phyloP scores from a whole-genome alignment of 108 stramenopile species.

The Cyclotella atomus region DNA sequence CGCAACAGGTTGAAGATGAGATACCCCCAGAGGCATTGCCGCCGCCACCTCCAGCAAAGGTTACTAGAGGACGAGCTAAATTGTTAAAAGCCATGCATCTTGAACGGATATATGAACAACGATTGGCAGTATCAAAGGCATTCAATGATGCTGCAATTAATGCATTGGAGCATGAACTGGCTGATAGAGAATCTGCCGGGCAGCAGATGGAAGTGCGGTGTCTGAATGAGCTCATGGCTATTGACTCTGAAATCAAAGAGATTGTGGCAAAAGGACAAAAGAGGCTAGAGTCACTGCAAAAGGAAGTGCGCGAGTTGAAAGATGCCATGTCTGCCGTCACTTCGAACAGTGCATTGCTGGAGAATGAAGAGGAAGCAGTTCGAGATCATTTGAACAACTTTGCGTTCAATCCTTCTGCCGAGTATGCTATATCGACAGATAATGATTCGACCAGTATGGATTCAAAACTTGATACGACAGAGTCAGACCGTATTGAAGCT shows the following conservation, averaged over 20 bases:
- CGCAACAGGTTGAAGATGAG: not conserved
- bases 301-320: constrained; percentile 32
- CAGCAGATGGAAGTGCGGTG: constrained; percentile 53
- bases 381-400: not conserved
- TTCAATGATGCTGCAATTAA: constrained; percentile 56
- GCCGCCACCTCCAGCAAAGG: constrained; percentile 31
- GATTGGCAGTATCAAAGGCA: constrained; percentile 47
- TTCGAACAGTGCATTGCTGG: not conserved
- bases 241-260: constrained; percentile 41
- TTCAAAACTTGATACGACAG: not conserved
- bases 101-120: constrained; percentile 40
- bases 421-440: constrained; percentile 13
- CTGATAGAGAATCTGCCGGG: constrained; percentile 38
- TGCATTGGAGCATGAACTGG: constrained; percentile 49
- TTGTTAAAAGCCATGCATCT: constrained; percentile 45
- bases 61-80: constrained; percentile 48
- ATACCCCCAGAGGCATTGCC: constrained; percentile 17
- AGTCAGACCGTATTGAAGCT: not conserved
- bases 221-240: constrained; percentile 50
- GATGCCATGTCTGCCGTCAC: constrained; percentile 14
- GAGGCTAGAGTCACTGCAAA: constrained; percentile 25
- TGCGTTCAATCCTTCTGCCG: not conserved
- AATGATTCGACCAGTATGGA: constrained; percentile 28
- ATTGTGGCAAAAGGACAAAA: constrained; percentile 16
- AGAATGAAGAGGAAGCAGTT: not conserved